Evolutionary conservation across 2,329 filamentous ascomycete genomes (phyloP).

Genomic region (Ilyonectria destructans): DNA sequence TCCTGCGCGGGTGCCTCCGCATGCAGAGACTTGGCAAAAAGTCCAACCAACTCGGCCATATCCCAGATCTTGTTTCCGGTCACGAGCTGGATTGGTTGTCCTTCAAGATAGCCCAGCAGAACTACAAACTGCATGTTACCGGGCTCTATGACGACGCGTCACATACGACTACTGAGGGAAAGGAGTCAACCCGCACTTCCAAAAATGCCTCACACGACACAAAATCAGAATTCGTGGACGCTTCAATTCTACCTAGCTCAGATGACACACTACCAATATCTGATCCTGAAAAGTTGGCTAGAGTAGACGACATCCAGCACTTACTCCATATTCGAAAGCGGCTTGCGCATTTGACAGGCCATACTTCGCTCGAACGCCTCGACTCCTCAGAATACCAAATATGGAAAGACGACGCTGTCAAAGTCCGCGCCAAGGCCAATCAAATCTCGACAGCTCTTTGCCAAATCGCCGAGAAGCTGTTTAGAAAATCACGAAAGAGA

Average conservation of each 20-base stretch:
- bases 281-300: background rate
- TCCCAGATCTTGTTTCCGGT: constrained; percentile 33
- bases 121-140: constrained; percentile 14
- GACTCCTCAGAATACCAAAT: constrained; percentile 1
- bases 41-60: constrained; percentile 31
- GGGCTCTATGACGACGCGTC: background rate
- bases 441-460: constrained; percentile 26
- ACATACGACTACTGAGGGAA: background rate
- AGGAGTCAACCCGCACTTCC: background rate
- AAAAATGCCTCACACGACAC: background rate
- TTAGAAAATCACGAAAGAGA: background rate
- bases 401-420: constrained; percentile 34
- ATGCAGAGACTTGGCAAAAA: constrained; percentile 35
- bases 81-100: constrained; percentile 48
- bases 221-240: background rate
- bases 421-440: constrained; percentile 28
- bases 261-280: background rate
- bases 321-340: constrained; percentile 16
- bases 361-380: background rate
- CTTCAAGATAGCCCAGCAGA: constrained; percentile 21
- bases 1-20: constrained; percentile 36
- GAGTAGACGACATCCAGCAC: background rate
- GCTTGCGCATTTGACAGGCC: constrained; percentile 30
- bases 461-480: constrained; percentile 13
- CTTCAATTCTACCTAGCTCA: background rate